These are phyloP conservation scores for Penicillium lividum DNA, from an alignment of 495 filamentous ascomycete species.

Conservation along the genomic window DNA sequence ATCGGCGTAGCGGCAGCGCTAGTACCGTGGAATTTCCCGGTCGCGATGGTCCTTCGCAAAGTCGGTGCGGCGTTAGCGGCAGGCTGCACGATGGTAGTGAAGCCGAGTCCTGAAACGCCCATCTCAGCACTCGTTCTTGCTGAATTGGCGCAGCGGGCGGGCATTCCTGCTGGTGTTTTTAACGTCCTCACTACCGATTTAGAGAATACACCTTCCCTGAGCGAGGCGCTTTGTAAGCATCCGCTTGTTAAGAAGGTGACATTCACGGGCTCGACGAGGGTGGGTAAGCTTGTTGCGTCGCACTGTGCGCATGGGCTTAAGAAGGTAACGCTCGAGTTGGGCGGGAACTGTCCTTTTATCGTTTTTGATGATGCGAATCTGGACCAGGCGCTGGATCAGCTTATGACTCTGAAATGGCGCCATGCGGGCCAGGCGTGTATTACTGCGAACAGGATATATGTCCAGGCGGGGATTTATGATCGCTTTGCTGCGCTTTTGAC, in stretches of 20 bases:
- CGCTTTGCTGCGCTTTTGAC: slow-evolving; percentile 55
- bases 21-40: slow-evolving; percentile 66
- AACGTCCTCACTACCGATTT: slow-evolving; percentile 59
- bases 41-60: slow-evolving; percentile 70
- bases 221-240: slow-evolving; percentile 65
- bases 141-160: slow-evolving; percentile 54
- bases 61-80: slow-evolving; percentile 69
- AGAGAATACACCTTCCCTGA: slow-evolving; percentile 63
- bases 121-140: slow-evolving; percentile 54
- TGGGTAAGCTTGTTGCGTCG: slow-evolving; percentile 62
- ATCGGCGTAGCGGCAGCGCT: slow-evolving; percentile 65
- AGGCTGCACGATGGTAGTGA: slow-evolving; percentile 66
- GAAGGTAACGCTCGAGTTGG: slow-evolving; percentile 72
- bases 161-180: slow-evolving; percentile 57
- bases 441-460: slow-evolving; percentile 71
- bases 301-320: slow-evolving; percentile 64
- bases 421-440: slow-evolving; percentile 74
- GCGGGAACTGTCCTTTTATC: slow-evolving; percentile 74
- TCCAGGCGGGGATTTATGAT: slow-evolving; percentile 60
- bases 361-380: slow-evolving; percentile 75
- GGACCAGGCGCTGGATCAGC: slow-evolving; percentile 58
- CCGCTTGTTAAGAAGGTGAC: slow-evolving; percentile 68
- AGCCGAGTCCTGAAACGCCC: slow-evolving; percentile 64
- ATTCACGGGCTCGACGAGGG: slow-evolving; percentile 69
- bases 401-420: slow-evolving; percentile 66